Evolutionary conservation across 192 early-diverging fungal species (phyloP), one percentile per base, ranked within the genome.

Genomic region (Physocladia obscura): DNA sequence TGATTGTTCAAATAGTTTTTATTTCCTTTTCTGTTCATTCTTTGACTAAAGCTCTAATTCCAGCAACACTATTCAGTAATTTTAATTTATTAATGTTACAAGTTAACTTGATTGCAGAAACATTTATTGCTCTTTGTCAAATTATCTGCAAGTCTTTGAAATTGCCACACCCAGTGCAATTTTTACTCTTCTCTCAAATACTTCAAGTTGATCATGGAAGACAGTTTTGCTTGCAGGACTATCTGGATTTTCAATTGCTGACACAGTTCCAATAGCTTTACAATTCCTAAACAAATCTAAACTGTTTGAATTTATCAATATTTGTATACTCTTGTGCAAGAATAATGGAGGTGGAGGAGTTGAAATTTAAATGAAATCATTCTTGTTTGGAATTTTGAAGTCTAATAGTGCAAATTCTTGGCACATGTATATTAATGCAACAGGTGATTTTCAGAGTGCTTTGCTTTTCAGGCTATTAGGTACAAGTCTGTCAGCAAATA

Each of bases 361-460:
- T 58, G 87, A 52, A 95, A 92, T 4, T 76, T 99, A 31, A n/a
- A n/a, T n/a, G n/a, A n/a, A n/a, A n/a, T n/a, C n/a, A n/a, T 44
- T n/a, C 68, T 93, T 36, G 68, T 98, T 29, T 3, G 97, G 97
- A 15, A 69, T 95, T 38, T 80, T 81, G 27, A 52, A 62, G 8
- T 67, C 75, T 4, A 90, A 91, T 2, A 49, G 63, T 11, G 77
- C 94, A 8, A 81, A 87, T 31, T 73, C 98, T 47, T 79, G 97
- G 67, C 87, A 91, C 52, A 77, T 79, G 34, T 94, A 91, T 70
- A 81, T 98, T 6, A 89, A 99, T 80, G 69, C 71, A 29, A 93
- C 92, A 2, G 91, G 91, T 1, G 97, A 99, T 70, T 85, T 96
- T 51, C 97, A 99, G 77, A 96, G 93, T 2, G 93, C 90, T 0